These are phyloP conservation scores for button mushroom (Agaricus bisporus) DNA, from an alignment of 768 basidiomycete genomes.

Conservation along the genomic window DNA sequence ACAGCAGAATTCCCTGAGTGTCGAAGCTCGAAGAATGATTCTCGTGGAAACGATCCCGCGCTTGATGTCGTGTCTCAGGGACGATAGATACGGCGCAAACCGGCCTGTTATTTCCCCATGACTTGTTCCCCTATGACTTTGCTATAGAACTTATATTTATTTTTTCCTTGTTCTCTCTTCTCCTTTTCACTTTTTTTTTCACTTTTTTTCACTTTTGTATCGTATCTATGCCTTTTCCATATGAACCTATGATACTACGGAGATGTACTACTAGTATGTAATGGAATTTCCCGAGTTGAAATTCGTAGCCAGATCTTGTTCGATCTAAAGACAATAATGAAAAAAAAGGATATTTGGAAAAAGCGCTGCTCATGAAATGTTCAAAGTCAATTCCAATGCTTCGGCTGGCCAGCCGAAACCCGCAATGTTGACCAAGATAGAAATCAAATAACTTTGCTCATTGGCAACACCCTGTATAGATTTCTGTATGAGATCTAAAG, in stretches of 20 bases:
- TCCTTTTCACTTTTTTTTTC: not conserved
- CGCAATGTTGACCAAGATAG: too few relatives aligned
- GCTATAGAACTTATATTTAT: not conserved
- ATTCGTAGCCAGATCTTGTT: too few relatives aligned
- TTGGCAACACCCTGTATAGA: not conserved
- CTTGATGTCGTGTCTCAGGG: slow-evolving; percentile 8
- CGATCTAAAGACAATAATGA: not conserved
- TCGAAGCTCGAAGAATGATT: slow-evolving; percentile 9
- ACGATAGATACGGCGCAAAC: slow-evolving; percentile 1
- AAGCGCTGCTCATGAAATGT: too few relatives aligned
- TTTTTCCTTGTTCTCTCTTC: not conserved
- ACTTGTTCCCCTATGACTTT: not conserved
- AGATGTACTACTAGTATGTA: slow-evolving; percentile 5
- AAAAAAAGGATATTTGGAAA: too few relatives aligned
- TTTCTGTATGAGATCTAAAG: slow-evolving; percentile 7
- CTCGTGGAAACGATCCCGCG: slow-evolving; percentile 8
- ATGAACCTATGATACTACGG: slow-evolving; percentile 1
- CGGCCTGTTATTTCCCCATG: slow-evolving; percentile 1
- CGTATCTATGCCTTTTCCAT: not conserved
- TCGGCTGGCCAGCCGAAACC: too few relatives aligned
- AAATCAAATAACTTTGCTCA: not conserved
- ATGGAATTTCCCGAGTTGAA: not conserved
- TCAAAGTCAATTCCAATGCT: too few relatives aligned
- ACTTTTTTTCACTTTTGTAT: not conserved
- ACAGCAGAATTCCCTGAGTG: not conserved